phyloP scores from a whole-genome alignment of 1,284 basidiomycete genomes.

The Heterobasidion irregulare region DNA sequence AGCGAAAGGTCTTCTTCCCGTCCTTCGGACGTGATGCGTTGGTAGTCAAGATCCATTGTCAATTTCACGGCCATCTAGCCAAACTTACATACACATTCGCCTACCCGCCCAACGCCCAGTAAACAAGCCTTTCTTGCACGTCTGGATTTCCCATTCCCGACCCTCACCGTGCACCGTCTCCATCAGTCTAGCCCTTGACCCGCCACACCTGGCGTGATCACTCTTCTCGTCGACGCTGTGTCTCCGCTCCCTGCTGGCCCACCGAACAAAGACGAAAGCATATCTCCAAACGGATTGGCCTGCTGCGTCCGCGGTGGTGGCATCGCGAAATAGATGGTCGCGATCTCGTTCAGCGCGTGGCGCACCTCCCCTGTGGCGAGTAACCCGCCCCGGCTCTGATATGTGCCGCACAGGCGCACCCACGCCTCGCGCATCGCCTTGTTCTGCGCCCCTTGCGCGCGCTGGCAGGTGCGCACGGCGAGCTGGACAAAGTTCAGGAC shows the following conservation, averaged over 20 bases:
- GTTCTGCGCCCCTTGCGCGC: conserved; percentile 69
- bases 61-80: no score
- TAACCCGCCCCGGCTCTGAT: conserved; percentile 58
- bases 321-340: conserved; percentile 75
- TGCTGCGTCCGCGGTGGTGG: conserved; percentile 61
- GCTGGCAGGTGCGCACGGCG: conserved; percentile 76
- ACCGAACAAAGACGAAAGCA: conserved; percentile 77
- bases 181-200: background rate
- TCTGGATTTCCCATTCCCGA: background rate
- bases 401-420: conserved; percentile 76
- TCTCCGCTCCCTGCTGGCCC: conserved; percentile 25
- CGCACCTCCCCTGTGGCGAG: conserved; percentile 65
- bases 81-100: no score
- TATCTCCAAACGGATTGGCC: conserved; percentile 75
- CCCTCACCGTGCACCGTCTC: background rate
- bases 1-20: no score
- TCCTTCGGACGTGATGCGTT: no score
- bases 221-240: conserved; percentile 3
- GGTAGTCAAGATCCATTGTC: no score
- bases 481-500: conserved; percentile 85
- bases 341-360: conserved; percentile 46
- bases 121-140: background rate
- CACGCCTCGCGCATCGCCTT: conserved; percentile 71
- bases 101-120: background rate
- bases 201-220: conserved; percentile 7